phyloP scores from a whole-genome alignment of 2,329 filamentous ascomycete species.

The Xylaria hypoxylon region DNA sequence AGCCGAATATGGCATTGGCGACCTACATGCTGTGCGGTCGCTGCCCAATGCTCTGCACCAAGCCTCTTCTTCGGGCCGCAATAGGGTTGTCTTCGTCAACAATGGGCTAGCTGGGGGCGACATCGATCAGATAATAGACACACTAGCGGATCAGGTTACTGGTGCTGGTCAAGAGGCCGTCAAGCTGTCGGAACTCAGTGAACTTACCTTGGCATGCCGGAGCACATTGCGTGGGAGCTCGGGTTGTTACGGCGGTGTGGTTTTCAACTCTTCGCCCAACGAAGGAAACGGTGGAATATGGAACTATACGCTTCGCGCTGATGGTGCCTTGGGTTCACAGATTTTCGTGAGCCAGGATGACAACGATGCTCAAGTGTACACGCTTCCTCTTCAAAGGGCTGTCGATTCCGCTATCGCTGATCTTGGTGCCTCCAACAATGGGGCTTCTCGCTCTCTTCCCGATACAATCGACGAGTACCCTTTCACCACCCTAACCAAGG shows the following conservation, averaged over 20 bases:
- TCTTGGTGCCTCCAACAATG: slow-evolving; percentile 58
- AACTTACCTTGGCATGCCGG: slow-evolving; percentile 72
- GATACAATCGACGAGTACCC: slow-evolving; percentile 73
- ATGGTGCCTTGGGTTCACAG: slow-evolving; percentile 74
- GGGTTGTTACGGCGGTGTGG: slow-evolving; percentile 77
- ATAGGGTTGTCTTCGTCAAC: slow-evolving; percentile 83
- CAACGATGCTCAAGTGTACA: slow-evolving; percentile 82
- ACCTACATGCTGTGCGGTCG: slow-evolving; percentile 69
- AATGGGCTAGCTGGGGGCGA: slow-evolving; percentile 75
- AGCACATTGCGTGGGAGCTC: slow-evolving; percentile 75
- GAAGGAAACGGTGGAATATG: slow-evolving; percentile 76
- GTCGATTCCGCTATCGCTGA: slow-evolving; percentile 79
- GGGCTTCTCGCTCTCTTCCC: slow-evolving; percentile 53
- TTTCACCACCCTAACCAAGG: slow-evolving; percentile 77
- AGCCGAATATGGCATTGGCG: slow-evolving; percentile 78
- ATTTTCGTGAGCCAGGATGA: slow-evolving; percentile 72
- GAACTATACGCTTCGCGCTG: slow-evolving; percentile 88
- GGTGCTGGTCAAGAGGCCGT: slow-evolving; percentile 66
- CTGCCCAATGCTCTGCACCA: slow-evolving; percentile 72
- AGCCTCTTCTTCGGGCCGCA: slow-evolving; percentile 66
- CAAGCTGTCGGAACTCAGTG: slow-evolving; percentile 65
- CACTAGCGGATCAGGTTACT: slow-evolving; percentile 68
- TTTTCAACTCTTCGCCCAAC: slow-evolving; percentile 79
- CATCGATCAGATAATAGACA: slow-evolving; percentile 77
- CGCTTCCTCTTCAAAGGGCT: slow-evolving; percentile 81